Percentiles rank a stretch among this genome's conserved stretches.
phyloP scores from a whole-genome alignment of 495 filamentous ascomycete genomes.

The Penicillium mononematosum region DNA sequence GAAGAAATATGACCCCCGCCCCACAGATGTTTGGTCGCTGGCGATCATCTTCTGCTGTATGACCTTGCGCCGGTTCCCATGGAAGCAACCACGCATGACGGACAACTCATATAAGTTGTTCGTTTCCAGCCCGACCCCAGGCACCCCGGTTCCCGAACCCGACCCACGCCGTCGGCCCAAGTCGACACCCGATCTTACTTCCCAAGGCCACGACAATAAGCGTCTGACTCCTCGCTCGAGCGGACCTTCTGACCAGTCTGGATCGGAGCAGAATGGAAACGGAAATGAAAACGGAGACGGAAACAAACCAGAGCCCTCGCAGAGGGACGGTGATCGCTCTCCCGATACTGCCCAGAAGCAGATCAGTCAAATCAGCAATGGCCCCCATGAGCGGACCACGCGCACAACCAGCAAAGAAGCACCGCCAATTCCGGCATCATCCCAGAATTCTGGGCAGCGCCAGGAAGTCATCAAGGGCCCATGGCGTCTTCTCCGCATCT shows the following conservation, averaged over 20 bases:
- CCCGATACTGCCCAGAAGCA: slow-evolving; percentile 29
- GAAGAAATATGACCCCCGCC: slow-evolving; percentile 89
- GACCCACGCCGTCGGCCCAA: slow-evolving; percentile 43
- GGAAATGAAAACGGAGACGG: slow-evolving; percentile 18
- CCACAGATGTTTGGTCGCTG: slow-evolving; percentile 95
- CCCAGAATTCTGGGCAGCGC: slow-evolving; percentile 43
- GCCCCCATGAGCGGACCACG: slow-evolving; percentile 24
- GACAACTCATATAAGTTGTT: slow-evolving; percentile 97
- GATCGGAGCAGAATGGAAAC: slow-evolving; percentile 20
- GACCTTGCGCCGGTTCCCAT: slow-evolving; percentile 92
- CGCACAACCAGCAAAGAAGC: slow-evolving; percentile 53
- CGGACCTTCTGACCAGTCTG: slow-evolving; percentile 14
- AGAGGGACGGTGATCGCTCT: slow-evolving; percentile 16
- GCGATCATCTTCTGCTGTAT: slow-evolving; percentile 99
- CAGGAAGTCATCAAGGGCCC: slow-evolving; percentile 84
- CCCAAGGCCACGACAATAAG: slow-evolving; percentile 30
- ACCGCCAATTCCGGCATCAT: slow-evolving; percentile 34
- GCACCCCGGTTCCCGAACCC: slow-evolving; percentile 48
- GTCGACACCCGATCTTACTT: slow-evolving; percentile 38
- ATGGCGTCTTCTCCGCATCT: slow-evolving; percentile 85
- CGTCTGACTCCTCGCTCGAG: slow-evolving; percentile 15
- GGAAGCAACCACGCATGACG: slow-evolving; percentile 88
- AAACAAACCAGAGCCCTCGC: slow-evolving; percentile 10
- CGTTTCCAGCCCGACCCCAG: slow-evolving; percentile 65
- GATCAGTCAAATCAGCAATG: slow-evolving; percentile 28